Evolutionary conservation across 2,329 filamentous ascomycete species (phyloP).

Genomic region (Botryosphaeria dothidea): DNA sequence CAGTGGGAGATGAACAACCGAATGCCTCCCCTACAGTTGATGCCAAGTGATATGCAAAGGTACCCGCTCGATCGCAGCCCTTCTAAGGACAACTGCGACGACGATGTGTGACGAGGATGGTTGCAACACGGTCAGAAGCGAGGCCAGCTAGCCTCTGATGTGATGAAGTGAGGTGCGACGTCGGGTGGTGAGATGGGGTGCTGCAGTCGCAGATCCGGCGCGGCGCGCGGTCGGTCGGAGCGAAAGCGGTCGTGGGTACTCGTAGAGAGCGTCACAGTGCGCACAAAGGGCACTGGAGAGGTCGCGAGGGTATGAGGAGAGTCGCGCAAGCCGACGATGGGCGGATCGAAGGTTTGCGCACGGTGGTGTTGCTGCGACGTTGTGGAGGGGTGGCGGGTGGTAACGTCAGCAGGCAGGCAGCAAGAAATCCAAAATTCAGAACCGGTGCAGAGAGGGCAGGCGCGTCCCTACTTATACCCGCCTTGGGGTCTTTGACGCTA

Average conservation of each 20-base stretch:
- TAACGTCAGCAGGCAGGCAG: background rate
- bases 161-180: background rate
- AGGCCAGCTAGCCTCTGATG: constrained; percentile 45
- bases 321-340: constrained; percentile 1
- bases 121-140: constrained; percentile 35
- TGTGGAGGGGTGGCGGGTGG: too few relatives aligned
- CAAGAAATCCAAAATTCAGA: background rate
- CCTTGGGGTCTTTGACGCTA: too few relatives aligned
- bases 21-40: constrained; percentile 86
- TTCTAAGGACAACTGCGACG: constrained; percentile 25
- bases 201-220: background rate
- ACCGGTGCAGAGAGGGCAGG: too few relatives aligned
- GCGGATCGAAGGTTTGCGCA: background rate
- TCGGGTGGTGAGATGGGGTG: background rate
- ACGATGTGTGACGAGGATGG: constrained; percentile 21
- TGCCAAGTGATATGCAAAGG: constrained; percentile 35
- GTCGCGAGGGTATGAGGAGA: background rate
- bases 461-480: too few relatives aligned
- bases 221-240: background rate
- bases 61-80: constrained; percentile 24
- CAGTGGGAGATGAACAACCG: constrained; percentile 91
- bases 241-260: background rate
- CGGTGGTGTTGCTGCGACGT: background rate
- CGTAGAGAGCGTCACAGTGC: constrained; percentile 17
- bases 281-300: background rate